Evolutionary conservation across 2,329 filamentous ascomycete species (phyloP).

Genomic region (Lasiodiplodia citricola): DNA sequence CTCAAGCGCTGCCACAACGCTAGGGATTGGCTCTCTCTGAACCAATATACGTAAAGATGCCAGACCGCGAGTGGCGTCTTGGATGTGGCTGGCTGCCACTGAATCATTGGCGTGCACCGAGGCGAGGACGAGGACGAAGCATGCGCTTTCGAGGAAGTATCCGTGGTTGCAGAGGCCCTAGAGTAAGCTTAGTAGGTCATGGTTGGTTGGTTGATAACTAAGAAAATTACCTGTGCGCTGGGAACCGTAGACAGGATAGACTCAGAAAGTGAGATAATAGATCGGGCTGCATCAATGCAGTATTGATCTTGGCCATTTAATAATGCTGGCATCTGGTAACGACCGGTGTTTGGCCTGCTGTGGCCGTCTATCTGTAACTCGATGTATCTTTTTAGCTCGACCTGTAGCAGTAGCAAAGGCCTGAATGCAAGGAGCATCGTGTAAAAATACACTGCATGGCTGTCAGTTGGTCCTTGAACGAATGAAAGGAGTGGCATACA

Average conservation of each 20-base stretch:
- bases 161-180: slow-evolving; percentile 14
- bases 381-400: neutral
- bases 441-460: slow-evolving; percentile 1
- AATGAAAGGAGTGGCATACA: neutral
- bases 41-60: neutral
- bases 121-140: slow-evolving; percentile 4
- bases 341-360: neutral
- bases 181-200: neutral
- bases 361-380: neutral
- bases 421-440: slow-evolving; percentile 10
- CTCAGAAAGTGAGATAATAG: neutral
- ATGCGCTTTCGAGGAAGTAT: slow-evolving; percentile 13
- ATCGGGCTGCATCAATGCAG: neutral
- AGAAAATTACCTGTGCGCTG: neutral
- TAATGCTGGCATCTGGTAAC: neutral
- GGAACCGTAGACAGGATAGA: neutral
- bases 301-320: neutral
- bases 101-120: neutral
- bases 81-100: neutral
- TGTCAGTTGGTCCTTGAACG: neutral
- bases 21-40: slow-evolving; percentile 16
- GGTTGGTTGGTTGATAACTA: too few relatives aligned
- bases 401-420: neutral
- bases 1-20: slow-evolving; percentile 2
- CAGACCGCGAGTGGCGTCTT: neutral